Evolutionary conservation across 345 rosid genomes (phyloP), one percentile per base, ranked within the genome.

Genomic region (Eucalyptus erythrocorys): DNA sequence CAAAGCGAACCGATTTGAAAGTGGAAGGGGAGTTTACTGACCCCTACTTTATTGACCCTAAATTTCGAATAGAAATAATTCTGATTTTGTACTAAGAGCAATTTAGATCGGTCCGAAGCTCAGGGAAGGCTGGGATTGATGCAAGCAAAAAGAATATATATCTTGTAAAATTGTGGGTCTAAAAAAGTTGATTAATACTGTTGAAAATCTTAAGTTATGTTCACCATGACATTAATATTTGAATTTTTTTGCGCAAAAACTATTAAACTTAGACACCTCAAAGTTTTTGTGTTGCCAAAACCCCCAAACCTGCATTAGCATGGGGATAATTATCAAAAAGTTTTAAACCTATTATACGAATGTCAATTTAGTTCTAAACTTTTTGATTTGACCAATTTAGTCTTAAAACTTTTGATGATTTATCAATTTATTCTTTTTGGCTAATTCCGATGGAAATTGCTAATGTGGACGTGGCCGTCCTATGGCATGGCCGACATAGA

Each of bases 381-480:
- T 68, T 68, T 30, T 0, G 7, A 61, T 61, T 30, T 12, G 7
- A 3, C 8, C 0, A 13, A 2, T 64, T 71, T 34, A 71, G 26
- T 34, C 0, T 0, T 37, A 71, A 37, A 32, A 21, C 1, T 71
- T 34, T 71, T 34, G 81, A 19, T 0, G 22, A 71, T 71, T 71
- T 2, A 4, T 19, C 13, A 17, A 17, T 71, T 5, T 37, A 71
- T 5, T 71, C 7, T 7, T 17, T 71, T 68, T 64, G 17, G 43
- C 7, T 26, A 19, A 68, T 68, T 68, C 16, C 0, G 0, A 17
- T 68, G 1, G 0, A n/a, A 30, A 68, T 19, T 22, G 7, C 2
- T 34, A 12, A 71, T 0, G 3, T n/a, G 21, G 2, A 32, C 1
- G 0, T 6, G 6, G 5, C 34, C 3, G 3, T 66, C 21, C 40